phyloP scores from a whole-genome alignment of 2,329 filamentous ascomycete species.

The Neofusicoccum cordaticola region DNA sequence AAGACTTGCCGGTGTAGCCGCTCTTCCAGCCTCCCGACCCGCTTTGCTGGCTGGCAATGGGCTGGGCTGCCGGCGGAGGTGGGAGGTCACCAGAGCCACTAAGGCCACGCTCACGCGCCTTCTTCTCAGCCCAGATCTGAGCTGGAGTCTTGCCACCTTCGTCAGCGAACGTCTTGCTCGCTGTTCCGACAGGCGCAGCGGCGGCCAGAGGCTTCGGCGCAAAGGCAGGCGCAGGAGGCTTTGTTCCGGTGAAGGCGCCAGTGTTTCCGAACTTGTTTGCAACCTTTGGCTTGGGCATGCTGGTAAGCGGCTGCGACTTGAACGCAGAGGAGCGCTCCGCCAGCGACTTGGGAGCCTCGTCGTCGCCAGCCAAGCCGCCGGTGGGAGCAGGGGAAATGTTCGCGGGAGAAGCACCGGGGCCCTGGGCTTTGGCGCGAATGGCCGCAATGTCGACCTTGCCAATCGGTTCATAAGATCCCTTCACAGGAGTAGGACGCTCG shows the following conservation, averaged over 20 bases:
- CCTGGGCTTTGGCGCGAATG: conserved; percentile 80
- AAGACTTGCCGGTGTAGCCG: conserved; percentile 84
- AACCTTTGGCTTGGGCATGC: conserved; percentile 91
- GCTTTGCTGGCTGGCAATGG: conserved; percentile 59
- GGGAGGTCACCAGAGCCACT: conserved; percentile 52
- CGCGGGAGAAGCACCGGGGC: conserved; percentile 44
- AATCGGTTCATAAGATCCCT: conserved; percentile 89
- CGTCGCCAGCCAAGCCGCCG: conserved; percentile 42
- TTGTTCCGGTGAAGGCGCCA: conserved; percentile 78
- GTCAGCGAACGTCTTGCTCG: conserved; percentile 91
- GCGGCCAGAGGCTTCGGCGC: conserved; percentile 59
- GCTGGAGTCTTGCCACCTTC: conserved; percentile 94
- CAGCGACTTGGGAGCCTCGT: conserved; percentile 60
- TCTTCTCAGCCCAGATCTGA: conserved; percentile 96
- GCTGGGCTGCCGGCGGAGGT: conserved; percentile 42
- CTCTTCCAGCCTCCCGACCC: conserved; percentile 79
- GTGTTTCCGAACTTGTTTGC: conserved; percentile 79
- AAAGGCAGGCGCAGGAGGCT: conserved; percentile 76
- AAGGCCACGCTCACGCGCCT: conserved; percentile 70
- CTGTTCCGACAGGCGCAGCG: conserved; percentile 68
- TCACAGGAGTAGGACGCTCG: conserved; percentile 79
- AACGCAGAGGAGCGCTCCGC: conserved; percentile 77
- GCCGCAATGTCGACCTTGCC: conserved; percentile 97
- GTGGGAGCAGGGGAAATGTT: conserved; percentile 45
- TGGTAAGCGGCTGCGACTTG: conserved; percentile 68